phyloP scores from a whole-genome alignment of 2,329 filamentous ascomycete genomes.

The Clonostachys chloroleuca region DNA sequence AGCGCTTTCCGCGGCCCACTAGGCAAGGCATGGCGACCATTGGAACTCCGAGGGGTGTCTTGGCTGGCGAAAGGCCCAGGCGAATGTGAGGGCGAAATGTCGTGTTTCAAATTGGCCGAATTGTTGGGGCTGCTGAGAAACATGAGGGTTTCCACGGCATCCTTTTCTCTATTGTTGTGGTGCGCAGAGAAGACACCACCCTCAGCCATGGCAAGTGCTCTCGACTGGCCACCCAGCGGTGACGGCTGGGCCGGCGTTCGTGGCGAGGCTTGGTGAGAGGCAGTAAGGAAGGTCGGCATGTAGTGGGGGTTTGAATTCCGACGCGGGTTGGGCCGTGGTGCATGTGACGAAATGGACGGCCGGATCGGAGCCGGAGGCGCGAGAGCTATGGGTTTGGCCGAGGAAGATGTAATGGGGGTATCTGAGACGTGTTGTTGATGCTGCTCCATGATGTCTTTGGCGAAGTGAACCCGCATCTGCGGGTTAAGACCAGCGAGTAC shows the following conservation, averaged over 20 bases:
- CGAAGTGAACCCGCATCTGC: constrained; percentile 20
- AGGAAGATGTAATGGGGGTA: constrained; percentile 28
- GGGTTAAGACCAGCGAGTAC: constrained; percentile 35
- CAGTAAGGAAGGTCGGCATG: constrained; percentile 44
- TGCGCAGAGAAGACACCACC: constrained; percentile 60
- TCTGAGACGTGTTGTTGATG: constrained; percentile 15
- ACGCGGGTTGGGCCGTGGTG: constrained; percentile 33
- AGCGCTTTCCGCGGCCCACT: constrained; percentile 46
- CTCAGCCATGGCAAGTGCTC: constrained; percentile 31
- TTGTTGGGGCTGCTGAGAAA: constrained; percentile 81
- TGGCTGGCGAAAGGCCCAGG: constrained; percentile 14
- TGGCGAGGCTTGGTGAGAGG: constrained; percentile 41
- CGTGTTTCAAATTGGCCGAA: constrained; percentile 56
- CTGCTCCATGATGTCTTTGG: not conserved
- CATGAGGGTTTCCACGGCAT: constrained; percentile 74
- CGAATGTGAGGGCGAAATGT: constrained; percentile 39
- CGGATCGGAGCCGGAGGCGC: constrained; percentile 52
- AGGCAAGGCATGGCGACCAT: constrained; percentile 33
- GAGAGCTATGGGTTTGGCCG: constrained; percentile 27
- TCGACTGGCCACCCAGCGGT: constrained; percentile 14
- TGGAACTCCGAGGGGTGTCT: constrained; percentile 8
- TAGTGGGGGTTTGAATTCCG: constrained; percentile 46
- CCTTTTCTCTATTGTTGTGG: constrained; percentile 69
- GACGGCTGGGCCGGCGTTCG: constrained; percentile 33
- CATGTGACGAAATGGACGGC: constrained; percentile 29